These are phyloP conservation scores for Phaeoacremonium minimum DNA, from an alignment of 2,329 filamentous ascomycete genomes.

Conservation along the genomic window DNA sequence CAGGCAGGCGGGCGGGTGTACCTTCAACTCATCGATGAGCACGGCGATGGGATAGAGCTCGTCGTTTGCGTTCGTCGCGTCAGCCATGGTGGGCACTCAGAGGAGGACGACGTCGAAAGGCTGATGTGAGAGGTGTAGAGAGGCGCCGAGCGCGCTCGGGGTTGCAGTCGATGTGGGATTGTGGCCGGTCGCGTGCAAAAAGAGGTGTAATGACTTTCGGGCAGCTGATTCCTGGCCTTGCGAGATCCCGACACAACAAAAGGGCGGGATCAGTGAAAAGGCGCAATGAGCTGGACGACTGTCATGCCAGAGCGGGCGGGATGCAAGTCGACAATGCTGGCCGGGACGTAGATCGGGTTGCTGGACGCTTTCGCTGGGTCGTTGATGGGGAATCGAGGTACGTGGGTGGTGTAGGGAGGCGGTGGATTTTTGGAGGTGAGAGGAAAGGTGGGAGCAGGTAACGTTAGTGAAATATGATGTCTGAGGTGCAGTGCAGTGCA, in stretches of 20 bases:
- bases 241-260: no score
- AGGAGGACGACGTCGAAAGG: neutral
- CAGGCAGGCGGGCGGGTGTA: slow-evolving; percentile 35
- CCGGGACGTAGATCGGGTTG: no score
- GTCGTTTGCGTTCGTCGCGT: slow-evolving; percentile 86
- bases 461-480: slow-evolving; percentile 11
- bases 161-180: no score
- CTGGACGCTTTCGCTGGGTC: no score
- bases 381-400: no score
- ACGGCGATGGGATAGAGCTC: slow-evolving; percentile 99
- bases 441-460: slow-evolving; percentile 10
- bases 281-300: no score
- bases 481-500: no score
- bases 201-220: slow-evolving; percentile 14
- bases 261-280: no score
- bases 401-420: slow-evolving; percentile 6
- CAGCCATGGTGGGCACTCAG: slow-evolving; percentile 66
- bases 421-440: slow-evolving; percentile 7
- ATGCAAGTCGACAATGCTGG: no score
- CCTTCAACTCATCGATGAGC: slow-evolving; percentile 99
- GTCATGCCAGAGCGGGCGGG: no score
- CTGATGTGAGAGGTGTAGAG: no score
- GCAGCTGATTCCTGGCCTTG: slow-evolving; percentile 9
- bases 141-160: no score
- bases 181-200: slow-evolving; percentile 11